Conservation (phyloP, 1,284 basidiomycete species). For the Volvariella surrecta region DNA sequence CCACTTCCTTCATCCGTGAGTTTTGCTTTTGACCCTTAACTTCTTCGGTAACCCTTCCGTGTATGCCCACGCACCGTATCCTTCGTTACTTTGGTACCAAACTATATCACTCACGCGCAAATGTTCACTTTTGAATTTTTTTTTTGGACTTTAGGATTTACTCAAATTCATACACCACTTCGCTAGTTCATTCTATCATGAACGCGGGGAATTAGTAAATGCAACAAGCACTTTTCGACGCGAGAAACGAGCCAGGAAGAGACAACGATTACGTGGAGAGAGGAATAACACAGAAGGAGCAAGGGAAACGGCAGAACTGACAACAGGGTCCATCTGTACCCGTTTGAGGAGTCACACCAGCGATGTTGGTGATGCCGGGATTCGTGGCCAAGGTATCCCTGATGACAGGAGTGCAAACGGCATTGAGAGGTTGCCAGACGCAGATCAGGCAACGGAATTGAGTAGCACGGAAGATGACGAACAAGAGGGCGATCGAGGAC, state of each 20-base stretch:
- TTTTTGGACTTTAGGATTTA: constrained; percentile 40
- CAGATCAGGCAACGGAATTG: no score
- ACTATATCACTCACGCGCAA: no score
- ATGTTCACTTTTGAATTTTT: background rate
- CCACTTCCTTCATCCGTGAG: constrained; percentile 41
- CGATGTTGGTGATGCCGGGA: no score
- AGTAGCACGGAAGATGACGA: no score
- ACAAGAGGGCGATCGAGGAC: no score
- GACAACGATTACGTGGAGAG: constrained; percentile 3
- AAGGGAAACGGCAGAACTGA: constrained; percentile 7
- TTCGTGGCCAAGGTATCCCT: no score
- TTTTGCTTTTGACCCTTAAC: constrained; percentile 7
- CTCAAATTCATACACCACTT: constrained; percentile 65
- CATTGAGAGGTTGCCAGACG: no score
- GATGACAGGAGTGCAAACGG: no score
- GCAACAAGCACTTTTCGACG: constrained; percentile 36
- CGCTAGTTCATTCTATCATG: constrained; percentile 52
- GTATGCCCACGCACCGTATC: no score
- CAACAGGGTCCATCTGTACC: no score
- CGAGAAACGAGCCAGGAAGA: constrained; percentile 25
- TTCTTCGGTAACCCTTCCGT: background rate
- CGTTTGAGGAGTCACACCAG: no score
- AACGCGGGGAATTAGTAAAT: constrained; percentile 49
- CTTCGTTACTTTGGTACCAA: background rate
- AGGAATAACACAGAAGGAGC: constrained; percentile 8